Conservation (phyloP, 164 flowering plant species). For the Saururus chinensis region DNA sequence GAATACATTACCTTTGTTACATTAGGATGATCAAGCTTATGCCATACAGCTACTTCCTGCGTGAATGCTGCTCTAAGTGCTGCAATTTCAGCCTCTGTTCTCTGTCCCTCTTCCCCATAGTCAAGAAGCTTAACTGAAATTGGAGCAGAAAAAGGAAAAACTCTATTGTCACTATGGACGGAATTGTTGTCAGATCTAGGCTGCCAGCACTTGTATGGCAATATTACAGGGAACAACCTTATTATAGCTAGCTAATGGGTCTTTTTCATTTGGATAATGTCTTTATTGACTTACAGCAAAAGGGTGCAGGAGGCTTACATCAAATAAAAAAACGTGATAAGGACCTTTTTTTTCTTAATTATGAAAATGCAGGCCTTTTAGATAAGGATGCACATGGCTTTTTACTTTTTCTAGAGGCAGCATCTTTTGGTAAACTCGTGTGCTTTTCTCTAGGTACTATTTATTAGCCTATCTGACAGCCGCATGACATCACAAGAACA, state of each 20-base stretch:
- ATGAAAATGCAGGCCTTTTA: background rate
- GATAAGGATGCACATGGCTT: background rate
- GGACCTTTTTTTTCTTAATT: background rate
- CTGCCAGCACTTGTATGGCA: too few relatives aligned
- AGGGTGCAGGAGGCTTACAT: background rate
- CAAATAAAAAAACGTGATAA: background rate
- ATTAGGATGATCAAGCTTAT: slow-evolving; percentile 96
- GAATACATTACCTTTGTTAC: slow-evolving; percentile 66
- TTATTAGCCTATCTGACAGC: background rate
- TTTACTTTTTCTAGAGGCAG: background rate
- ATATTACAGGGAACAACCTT: too few relatives aligned
- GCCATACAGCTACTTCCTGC: slow-evolving; percentile 98
- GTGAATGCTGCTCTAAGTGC: slow-evolving; percentile 69
- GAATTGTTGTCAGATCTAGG: too few relatives aligned
- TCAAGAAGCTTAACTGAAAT: slow-evolving; percentile 88
- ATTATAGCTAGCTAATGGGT: too few relatives aligned
- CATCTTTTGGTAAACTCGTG: background rate
- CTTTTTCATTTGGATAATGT: background rate
- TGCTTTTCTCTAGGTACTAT: background rate
- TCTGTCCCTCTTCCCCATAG: slow-evolving; percentile 94
- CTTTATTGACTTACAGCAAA: background rate
- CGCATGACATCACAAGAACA: background rate
- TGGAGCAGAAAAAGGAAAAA: background rate
- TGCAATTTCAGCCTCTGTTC: slow-evolving; percentile 76
- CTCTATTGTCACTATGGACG: background rate